Evolutionary conservation across 2,329 filamentous ascomycete species (phyloP).

Genomic region (Paraphaeosphaeria sporulosa): DNA sequence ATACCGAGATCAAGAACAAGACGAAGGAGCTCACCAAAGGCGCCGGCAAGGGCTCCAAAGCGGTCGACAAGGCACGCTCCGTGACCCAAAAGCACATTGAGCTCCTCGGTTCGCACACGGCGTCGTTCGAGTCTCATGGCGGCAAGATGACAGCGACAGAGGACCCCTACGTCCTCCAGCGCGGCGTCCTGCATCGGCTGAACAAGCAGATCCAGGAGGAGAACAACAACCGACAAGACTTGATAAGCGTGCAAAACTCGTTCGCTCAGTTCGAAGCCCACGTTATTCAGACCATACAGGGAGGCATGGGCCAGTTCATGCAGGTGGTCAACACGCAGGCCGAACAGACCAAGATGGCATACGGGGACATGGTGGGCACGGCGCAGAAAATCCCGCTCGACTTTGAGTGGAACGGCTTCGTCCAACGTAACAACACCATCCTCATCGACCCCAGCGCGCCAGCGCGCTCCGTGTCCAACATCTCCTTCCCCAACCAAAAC

Average conservation of each 20-base stretch:
- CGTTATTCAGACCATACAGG: conserved; percentile 81
- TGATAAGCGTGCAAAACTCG: conserved; percentile 89
- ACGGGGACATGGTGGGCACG: conserved; percentile 80
- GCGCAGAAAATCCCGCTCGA: conserved; percentile 80
- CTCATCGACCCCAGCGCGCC: conserved; percentile 81
- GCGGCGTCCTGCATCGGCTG: conserved; percentile 82
- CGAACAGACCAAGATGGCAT: conserved; percentile 81
- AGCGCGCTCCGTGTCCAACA: conserved; percentile 74
- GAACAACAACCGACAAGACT: conserved; percentile 93
- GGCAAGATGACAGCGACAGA: conserved; percentile 74
- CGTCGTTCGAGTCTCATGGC: conserved; percentile 77
- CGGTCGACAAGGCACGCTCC: conserved; percentile 87
- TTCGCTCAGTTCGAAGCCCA: conserved; percentile 89
- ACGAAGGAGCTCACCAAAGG: conserved; percentile 85
- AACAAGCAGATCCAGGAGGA: conserved; percentile 93
- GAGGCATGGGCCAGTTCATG: conserved; percentile 82
- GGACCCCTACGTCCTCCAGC: conserved; percentile 87
- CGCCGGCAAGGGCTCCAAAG: conserved; percentile 83
- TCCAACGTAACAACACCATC: conserved; percentile 71
- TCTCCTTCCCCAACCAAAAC: conserved; percentile 88
- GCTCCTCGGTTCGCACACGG: conserved; percentile 85
- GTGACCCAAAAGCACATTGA: conserved; percentile 95
- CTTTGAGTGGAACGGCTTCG: conserved; percentile 92
- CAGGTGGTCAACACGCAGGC: conserved; percentile 80
- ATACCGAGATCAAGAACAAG: conserved; percentile 97